Evolutionary conservation across 176 grass and related monocot genomes (phyloP), one percentile per base, ranked within the genome.

Genomic region (Oryza officinalis): DNA sequence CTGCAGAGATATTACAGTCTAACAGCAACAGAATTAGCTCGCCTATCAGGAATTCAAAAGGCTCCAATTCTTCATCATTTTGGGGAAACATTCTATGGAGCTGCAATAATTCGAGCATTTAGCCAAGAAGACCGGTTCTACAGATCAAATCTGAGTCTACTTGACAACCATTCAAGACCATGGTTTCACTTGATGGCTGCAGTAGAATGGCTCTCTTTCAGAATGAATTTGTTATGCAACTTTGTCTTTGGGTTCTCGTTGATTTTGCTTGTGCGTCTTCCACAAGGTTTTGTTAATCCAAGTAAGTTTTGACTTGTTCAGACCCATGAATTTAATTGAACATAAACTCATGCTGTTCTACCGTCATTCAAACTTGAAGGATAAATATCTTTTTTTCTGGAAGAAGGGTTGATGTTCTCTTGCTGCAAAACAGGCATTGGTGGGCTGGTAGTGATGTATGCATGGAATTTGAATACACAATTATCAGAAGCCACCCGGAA

Each of bases 11-110:
- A 98, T 85, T 98, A 95, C 73, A 90, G 91, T 76, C 91, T 93
- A 85, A 95, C 96, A 52, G 93, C 91, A 73, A 89, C 93, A 92
- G 96, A 98, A 81, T 27, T 98, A 69, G 93, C 89, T 57, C 91
- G 96, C 45, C 63, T 98, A 33, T 91, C 89, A 14, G 80, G 88
- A 94, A 98, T 95, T 86, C 96, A 98, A 80, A 83, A 91, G 72
- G 93, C 96, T 84, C 96, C 93, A 66, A 95, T 98, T 46, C 92
- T 98, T 60, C 96, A 98, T 67, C 96, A 98, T 80, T 98, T 95
- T 83, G 91, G 84, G 11, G 96, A 95, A 84, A 92, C 96, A 15
- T 89, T 98, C 68, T 82, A 89, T 15, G 96, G 96, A 81, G 93
- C 93, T 78, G 60, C 89, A 80, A 93, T 91, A 77, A 95, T 98